Base-by-base conservation (phyloP, 805 yeast genomes). In the Yamadazyma sp. region DNA sequence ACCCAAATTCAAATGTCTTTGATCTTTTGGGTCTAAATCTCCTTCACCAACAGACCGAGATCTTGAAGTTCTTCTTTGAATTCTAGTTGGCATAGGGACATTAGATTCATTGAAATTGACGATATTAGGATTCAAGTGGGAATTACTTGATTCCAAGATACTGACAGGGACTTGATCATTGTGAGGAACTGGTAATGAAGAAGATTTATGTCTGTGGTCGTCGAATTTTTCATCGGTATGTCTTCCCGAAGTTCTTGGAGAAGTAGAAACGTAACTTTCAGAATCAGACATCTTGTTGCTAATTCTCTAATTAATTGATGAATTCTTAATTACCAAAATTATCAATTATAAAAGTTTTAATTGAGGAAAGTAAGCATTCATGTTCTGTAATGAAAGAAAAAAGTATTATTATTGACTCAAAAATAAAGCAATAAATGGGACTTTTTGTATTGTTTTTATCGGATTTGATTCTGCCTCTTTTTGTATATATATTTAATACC, bases 281-380 rank as follows among this genome's bases (percentile, higher is more conserved):
- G 57, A 48, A 49, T 66, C 72, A 30, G 70, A 65, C 72, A 66
- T 66, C n/a, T n/a, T n/a, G n/a, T n/a, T n/a, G n/a, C n/a, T n/a
- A n/a, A n/a, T n/a, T n/a, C n/a, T n/a, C n/a, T n/a, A n/a, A n/a
- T n/a, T n/a, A n/a, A n/a, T n/a, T n/a, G n/a, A n/a, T n/a, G n/a
- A n/a, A n/a, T n/a, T n/a, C n/a, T n/a, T n/a, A n/a, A n/a, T n/a
- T n/a, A n/a, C n/a, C n/a, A n/a, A n/a, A n/a, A n/a, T n/a, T n/a
- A n/a, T n/a, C n/a, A n/a, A n/a, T n/a, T n/a, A n/a, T n/a, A n/a
- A n/a, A n/a, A n/a, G n/a, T n/a, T n/a, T n/a, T n/a, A n/a, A n/a
- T n/a, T n/a, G n/a, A n/a, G n/a, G n/a, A n/a, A n/a, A n/a, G n/a
- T n/a, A n/a, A n/a, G n/a, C n/a, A n/a, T n/a, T n/a, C n/a, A n/a